Evolutionary conservation across 1,284 basidiomycete species (phyloP), one percentile per base, ranked within the genome.

Genomic region (Microbotryum lychnidis-dioicae): DNA sequence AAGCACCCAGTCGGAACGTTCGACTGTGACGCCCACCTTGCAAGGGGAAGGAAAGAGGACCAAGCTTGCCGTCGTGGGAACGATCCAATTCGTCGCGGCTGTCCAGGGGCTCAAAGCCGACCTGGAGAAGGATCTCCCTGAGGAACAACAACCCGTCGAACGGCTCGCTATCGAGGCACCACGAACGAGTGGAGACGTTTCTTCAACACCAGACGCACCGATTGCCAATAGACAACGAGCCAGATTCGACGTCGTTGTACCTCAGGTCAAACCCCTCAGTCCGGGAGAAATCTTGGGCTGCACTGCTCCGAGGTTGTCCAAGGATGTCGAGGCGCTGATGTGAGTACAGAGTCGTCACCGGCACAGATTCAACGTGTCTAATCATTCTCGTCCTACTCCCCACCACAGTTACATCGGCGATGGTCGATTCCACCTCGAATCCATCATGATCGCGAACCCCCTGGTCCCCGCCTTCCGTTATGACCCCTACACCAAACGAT

Each of bases 371-470:
- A 56, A 37, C 49, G 29, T 59, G 29, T 7, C 31, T 60, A 27
- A 50, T 23, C 21, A 45, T 29, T 14, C 33, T 5, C 37, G 14
- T 58, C 20, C 46, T 31, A 60, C 46, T 10, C 50, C n/a, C 56
- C 12, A 10, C 8, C 8, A 21, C 71, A 92, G 91, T 70, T 99
- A 98, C 75, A 83, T 99, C 33, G 96, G 96, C 25, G 96, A 99
- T 73, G 96, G 96, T 21, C 85, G 96, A 16, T 99, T 99, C 79
- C 96, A 98, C 74, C 82, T 98, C 20, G 96, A 99, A 76, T 89
- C 89, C 16, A 93, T 97, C 74, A 99, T 98, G 96, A 97, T 99
- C 64, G 91, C 91, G 33, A 99, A 99, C 75, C 96, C 96, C 0
- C 77, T 81, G n/a, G 83, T 97, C 25, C 91, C 94, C 14, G 93